Evolutionary conservation across 129 eudicot species (phyloP).

Genomic region (Kitagawia praeruptora): DNA sequence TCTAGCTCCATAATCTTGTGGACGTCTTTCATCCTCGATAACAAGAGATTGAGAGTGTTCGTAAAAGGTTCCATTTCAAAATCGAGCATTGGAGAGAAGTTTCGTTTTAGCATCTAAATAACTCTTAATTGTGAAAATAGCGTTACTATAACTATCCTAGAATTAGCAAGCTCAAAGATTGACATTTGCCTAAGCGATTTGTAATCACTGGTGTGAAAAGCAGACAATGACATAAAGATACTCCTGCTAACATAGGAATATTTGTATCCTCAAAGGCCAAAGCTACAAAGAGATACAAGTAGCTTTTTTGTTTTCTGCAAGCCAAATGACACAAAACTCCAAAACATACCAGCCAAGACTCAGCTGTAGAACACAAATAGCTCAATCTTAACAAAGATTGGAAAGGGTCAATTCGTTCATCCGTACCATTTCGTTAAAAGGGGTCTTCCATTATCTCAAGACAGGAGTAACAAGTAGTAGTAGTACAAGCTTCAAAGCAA

Average conservation of each 20-base stretch:
- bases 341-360: background rate
- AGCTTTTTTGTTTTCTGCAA: background rate
- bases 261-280: background rate
- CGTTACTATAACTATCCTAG: no score
- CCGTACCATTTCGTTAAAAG: background rate
- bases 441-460: background rate
- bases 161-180: no score
- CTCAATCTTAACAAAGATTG: background rate
- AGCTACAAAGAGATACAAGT: background rate
- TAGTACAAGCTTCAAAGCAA: no score
- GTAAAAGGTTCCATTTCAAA: no score
- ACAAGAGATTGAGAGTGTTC: no score
- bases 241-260: background rate
- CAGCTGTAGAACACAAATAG: background rate
- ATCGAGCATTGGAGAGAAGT: no score
- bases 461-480: background rate
- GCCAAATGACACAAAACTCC: background rate
- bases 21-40: no score
- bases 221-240: background rate
- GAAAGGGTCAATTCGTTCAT: background rate
- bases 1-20: no score
- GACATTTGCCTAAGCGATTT: no score
- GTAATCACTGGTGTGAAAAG: background rate
- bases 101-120: no score
- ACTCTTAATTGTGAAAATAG: no score